Conservation (phyloP, 768 basidiomycete genomes). For the Lactarius tabidus region DNA sequence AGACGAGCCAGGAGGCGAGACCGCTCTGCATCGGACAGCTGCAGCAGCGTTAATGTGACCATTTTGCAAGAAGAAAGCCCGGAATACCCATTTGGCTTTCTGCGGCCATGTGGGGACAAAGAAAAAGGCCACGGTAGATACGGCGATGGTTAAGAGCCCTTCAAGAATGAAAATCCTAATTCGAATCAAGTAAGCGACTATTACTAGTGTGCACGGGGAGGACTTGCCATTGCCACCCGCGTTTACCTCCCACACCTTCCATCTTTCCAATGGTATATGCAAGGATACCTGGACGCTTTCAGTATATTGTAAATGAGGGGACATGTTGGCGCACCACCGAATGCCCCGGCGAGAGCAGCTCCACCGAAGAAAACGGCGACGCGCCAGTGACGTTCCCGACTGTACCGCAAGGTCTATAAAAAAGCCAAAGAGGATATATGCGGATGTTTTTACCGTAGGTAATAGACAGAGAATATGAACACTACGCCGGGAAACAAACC, state of each 20-base stretch:
- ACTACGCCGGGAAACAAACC: constrained; percentile 40
- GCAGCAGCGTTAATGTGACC: not conserved
- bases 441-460: constrained; percentile 37
- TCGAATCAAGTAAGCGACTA: not conserved
- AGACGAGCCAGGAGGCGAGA: constrained; percentile 47
- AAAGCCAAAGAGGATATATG: not conserved
- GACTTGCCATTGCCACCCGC: constrained; percentile 55
- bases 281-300: constrained; percentile 42
- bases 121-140: constrained; percentile 48
- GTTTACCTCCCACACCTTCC: constrained; percentile 55
- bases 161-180: constrained; percentile 57
- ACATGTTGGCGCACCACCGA: constrained; percentile 43
- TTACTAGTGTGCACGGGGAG: not conserved
- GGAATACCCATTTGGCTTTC: constrained; percentile 50
- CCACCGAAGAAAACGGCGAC: constrained; percentile 62
- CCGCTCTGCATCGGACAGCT: constrained; percentile 54
- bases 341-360: constrained; percentile 59
- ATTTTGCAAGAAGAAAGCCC: not conserved
- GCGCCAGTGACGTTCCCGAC: constrained; percentile 56
- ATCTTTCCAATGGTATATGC: constrained; percentile 58
- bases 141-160: constrained; percentile 46
- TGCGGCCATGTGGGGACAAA: constrained; percentile 58
- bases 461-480: constrained; percentile 57
- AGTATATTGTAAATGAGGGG: too few species aligned
- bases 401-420: constrained; percentile 27